Evolutionary conservation across 257 asterid genomes (phyloP).

Genomic region (Fraxinus excelsior): DNA sequence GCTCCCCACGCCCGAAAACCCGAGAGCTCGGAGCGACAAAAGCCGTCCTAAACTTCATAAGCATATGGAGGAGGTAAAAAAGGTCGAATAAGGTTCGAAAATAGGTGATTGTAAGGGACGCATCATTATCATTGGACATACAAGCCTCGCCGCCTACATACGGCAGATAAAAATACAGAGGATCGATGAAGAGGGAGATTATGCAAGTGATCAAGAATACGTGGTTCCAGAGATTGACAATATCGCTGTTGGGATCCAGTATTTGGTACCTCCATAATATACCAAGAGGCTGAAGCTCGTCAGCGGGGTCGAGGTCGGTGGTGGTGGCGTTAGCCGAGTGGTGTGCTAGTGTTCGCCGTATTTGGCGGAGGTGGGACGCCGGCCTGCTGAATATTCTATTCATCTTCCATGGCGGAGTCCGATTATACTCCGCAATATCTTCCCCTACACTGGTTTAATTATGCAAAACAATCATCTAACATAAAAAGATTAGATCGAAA

Average conservation of each 20-base stretch:
- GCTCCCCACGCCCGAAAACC: slow-evolving; percentile 95
- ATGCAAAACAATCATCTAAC: background rate
- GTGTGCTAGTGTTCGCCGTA: slow-evolving; percentile 52
- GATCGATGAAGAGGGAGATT: slow-evolving; percentile 83
- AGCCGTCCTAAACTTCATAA: slow-evolving; percentile 88
- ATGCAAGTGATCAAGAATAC: slow-evolving; percentile 65
- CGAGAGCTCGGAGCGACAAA: slow-evolving; percentile 84
- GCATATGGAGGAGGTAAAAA: slow-evolving; percentile 68
- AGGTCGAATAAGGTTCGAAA: slow-evolving; percentile 63
- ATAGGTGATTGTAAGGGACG: slow-evolving; percentile 57
- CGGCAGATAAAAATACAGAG: slow-evolving; percentile 80
- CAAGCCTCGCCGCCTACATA: slow-evolving; percentile 59
- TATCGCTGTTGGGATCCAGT: slow-evolving; percentile 88
- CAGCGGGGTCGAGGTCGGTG: slow-evolving; percentile 28
- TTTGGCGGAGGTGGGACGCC: slow-evolving; percentile 82
- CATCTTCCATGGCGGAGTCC: slow-evolving; percentile 99
- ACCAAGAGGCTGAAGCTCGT: slow-evolving; percentile 57
- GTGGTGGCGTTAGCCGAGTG: slow-evolving; percentile 14
- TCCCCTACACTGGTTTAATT: background rate
- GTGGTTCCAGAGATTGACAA: slow-evolving; percentile 88
- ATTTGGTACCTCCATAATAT: slow-evolving; percentile 73
- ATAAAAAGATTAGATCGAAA: background rate
- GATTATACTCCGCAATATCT: slow-evolving; percentile 36
- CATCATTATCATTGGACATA: slow-evolving; percentile 57
- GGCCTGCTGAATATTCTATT: slow-evolving; percentile 71